Conservation (phyloP, 345 rosid species). For the Reutealis trisperma region DNA sequence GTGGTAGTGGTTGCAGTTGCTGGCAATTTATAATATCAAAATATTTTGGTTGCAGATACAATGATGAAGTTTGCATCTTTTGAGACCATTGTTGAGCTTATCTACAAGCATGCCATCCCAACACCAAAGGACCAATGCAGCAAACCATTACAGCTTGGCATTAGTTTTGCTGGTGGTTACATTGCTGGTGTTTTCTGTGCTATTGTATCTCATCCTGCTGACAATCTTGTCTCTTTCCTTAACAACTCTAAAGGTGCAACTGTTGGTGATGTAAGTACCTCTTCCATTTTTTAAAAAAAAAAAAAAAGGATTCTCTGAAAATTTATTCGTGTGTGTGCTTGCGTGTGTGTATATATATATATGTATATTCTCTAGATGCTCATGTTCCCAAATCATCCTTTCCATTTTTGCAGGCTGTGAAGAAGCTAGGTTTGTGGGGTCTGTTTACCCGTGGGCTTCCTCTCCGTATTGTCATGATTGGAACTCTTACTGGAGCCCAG, state of each 20-base stretch:
- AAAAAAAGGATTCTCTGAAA: not conserved
- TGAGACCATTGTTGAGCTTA: constrained; percentile 85
- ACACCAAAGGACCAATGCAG: constrained; percentile 84
- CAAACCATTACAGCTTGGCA: constrained; percentile 78
- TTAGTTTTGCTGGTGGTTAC: constrained; percentile 96
- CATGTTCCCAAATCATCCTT: no score
- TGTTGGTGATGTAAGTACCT: constrained; percentile 78
- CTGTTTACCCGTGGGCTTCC: constrained; percentile 98
- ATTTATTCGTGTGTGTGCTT: no score
- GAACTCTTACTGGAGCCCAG: constrained; percentile 95
- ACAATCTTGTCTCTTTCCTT: constrained; percentile 94
- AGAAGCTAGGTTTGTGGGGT: constrained; percentile 87
- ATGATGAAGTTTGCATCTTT: constrained; percentile 99
- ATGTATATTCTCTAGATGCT: no score
- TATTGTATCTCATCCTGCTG: constrained; percentile 91
- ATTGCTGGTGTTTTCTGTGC: constrained; percentile 93
- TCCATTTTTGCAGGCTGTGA: constrained; percentile 69
- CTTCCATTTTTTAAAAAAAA: no score
- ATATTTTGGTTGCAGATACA: constrained; percentile 56
- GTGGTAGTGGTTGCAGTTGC: not conserved
- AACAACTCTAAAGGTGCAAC: constrained; percentile 98
- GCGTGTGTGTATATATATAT: no score
- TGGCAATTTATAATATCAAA: not conserved
- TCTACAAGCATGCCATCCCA: constrained; percentile 86
- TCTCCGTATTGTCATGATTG: constrained; percentile 97